Base-by-base conservation (phyloP, 208 protist species). In the Acanthamoeba healyi region DNA sequence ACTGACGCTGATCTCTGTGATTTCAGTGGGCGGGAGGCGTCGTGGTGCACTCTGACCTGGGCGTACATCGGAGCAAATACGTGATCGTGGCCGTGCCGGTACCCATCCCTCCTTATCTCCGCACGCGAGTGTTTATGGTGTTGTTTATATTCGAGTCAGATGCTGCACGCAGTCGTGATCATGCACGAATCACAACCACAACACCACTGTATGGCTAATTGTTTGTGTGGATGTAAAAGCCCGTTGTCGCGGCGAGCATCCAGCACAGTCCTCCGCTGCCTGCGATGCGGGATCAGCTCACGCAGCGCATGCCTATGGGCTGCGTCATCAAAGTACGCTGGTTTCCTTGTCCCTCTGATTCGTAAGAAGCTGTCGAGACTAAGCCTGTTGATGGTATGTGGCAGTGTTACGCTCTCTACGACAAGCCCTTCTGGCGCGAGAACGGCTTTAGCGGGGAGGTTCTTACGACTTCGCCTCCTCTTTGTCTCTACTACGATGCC, bases 301-400 rank as follows among this genome's bases (percentile, higher is more conserved):
- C 29, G 0, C 63, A 94, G 38, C 32, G 84, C 24, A 94, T 92
- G 72, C 51, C 56, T 32, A 95, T 96, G 93, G 95, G 95, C 14
- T 51, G 84, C 74, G 93, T 96, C 24, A 96, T 96, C 14, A 96
- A 96, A 54, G 86, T 92, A 36, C n/a, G 10, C 54, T n/a, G n/a
- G n/a, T n/a, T n/a, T n/a, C n/a, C n/a, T n/a, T n/a, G n/a, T n/a
- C n/a, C n/a, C n/a, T n/a, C n/a, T n/a, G n/a, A n/a, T n/a, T n/a
- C n/a, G n/a, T n/a, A n/a, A n/a, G n/a, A n/a, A n/a, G n/a, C n/a
- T n/a, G n/a, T n/a, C n/a, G n/a, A n/a, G 9, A 29, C 63, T 72
- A 12, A 72, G 24, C 7, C 10, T 12, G 32, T 7, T 22, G 29
- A 12, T 6, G 26, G 32, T 6, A 10, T 6, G 34, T 6, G 26